Conservation (phyloP, 1,284 basidiomycete genomes). For the Pseudozyma thailandica region DNA sequence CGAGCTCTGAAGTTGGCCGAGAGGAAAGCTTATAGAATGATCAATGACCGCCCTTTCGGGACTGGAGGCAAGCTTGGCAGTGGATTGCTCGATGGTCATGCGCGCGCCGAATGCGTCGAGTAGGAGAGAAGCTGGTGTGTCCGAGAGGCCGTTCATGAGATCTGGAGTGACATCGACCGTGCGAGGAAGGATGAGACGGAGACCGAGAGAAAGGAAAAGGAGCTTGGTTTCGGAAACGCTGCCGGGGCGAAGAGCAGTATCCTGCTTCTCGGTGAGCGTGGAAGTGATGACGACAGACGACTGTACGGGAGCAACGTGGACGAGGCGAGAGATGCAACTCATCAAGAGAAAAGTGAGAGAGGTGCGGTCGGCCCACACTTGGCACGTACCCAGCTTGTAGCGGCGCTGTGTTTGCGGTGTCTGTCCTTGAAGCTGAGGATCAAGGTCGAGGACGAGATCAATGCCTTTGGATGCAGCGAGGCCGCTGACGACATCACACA, state of each 20-base stretch:
- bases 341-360: constrained; percentile 37
- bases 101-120: constrained; percentile 36
- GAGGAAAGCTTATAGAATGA: constrained; percentile 28
- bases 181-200: constrained; percentile 26
- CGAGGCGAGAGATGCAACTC: constrained; percentile 36
- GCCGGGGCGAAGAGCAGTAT: constrained; percentile 5
- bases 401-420: constrained; percentile 21
- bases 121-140: constrained; percentile 19
- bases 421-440: constrained; percentile 19
- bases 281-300: constrained; percentile 26
- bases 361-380: constrained; percentile 33
- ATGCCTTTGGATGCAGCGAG: constrained; percentile 48
- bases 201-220: constrained; percentile 32
- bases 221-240: constrained; percentile 22
- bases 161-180: constrained; percentile 5
- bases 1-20: constrained; percentile 20
- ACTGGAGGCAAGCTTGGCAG: background rate
- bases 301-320: constrained; percentile 22
- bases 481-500: constrained; percentile 52
- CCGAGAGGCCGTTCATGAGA: constrained; percentile 22
- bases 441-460: constrained; percentile 47
- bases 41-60: constrained; percentile 24
- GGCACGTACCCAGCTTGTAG: constrained; percentile 37
- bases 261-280: constrained; percentile 24
- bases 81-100: constrained; percentile 22